These are phyloP conservation scores for Lavandula angustifolia DNA, from an alignment of 257 asterid species.

Conservation along the genomic window DNA sequence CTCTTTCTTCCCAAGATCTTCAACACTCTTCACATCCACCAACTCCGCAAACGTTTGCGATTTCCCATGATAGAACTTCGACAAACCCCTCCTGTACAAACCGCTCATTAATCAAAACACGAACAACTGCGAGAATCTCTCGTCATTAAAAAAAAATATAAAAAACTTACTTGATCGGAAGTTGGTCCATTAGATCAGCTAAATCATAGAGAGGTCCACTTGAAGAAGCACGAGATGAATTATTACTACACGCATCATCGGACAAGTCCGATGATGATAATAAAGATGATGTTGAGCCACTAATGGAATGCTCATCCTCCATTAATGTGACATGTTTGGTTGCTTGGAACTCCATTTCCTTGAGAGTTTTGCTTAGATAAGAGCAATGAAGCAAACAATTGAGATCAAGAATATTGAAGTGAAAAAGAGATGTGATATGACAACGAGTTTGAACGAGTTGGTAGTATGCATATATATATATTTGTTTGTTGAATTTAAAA, in stretches of 20 bases:
- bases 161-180: constrained; percentile 60
- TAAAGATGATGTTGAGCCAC: background rate
- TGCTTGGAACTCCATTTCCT: background rate
- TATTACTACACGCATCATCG: constrained; percentile 53
- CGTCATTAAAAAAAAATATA: no score
- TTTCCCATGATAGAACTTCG: constrained; percentile 63
- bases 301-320: background rate
- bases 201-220: constrained; percentile 51
- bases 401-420: no score
- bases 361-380: no score
- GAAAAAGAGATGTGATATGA: no score
- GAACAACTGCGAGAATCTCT: no score
- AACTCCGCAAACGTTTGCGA: constrained; percentile 57
- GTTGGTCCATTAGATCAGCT: constrained; percentile 57
- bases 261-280: constrained; percentile 37
- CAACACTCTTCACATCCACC: constrained; percentile 44
- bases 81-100: constrained; percentile 62
- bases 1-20: constrained; percentile 55
- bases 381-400: no score
- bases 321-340: no score
- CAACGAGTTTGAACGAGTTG: no score
- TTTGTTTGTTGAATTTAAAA: background rate
- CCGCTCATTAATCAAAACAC: constrained; percentile 1
- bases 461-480: background rate
- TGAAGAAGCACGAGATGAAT: constrained; percentile 30